Evolutionary conservation across 768 basidiomycete species (phyloP).

Genomic region (Hygrophorus pudorinus): DNA sequence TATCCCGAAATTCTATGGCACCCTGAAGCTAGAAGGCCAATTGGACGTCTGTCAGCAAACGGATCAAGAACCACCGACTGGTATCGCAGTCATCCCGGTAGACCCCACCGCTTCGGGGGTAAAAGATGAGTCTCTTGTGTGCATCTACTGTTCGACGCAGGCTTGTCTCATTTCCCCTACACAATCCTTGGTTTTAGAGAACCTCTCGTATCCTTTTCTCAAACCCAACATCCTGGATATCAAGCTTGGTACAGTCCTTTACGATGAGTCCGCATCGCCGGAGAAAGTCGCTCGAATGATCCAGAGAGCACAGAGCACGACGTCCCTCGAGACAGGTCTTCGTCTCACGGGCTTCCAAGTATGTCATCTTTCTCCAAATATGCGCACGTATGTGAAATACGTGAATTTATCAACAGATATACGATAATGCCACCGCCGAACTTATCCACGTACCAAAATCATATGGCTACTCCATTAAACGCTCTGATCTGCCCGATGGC

Average conservation of each 20-base stretch:
- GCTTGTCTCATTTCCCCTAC: constrained; percentile 5
- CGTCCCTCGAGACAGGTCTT: constrained; percentile 67
- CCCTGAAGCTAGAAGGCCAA: constrained; percentile 38
- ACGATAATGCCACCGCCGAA: constrained; percentile 46
- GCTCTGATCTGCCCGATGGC: constrained; percentile 63
- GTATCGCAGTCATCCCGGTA: background rate
- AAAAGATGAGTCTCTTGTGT: constrained; percentile 6
- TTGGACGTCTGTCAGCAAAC: background rate
- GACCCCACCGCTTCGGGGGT: background rate
- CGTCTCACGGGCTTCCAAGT: constrained; percentile 90
- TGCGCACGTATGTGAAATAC: background rate
- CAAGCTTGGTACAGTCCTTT: constrained; percentile 89
- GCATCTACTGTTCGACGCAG: background rate
- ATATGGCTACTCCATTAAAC: constrained; percentile 71
- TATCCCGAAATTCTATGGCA: constrained; percentile 73
- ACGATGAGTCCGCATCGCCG: constrained; percentile 51
- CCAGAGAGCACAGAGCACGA: constrained; percentile 56
- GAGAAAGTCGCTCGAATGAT: constrained; percentile 79
- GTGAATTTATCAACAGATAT: constrained; percentile 40
- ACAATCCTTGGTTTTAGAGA: constrained; percentile 81
- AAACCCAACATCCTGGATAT: constrained; percentile 86
- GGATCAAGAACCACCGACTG: background rate
- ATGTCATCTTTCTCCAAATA: constrained; percentile 12
- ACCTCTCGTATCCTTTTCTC: constrained; percentile 60
- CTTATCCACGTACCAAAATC: constrained; percentile 57